A percentile compares a stretch with the other conserved stretches of the same genome.
Conservation (phyloP, 2,329 filamentous ascomycete genomes). For the Chrysoporthe cubensis region DNA sequence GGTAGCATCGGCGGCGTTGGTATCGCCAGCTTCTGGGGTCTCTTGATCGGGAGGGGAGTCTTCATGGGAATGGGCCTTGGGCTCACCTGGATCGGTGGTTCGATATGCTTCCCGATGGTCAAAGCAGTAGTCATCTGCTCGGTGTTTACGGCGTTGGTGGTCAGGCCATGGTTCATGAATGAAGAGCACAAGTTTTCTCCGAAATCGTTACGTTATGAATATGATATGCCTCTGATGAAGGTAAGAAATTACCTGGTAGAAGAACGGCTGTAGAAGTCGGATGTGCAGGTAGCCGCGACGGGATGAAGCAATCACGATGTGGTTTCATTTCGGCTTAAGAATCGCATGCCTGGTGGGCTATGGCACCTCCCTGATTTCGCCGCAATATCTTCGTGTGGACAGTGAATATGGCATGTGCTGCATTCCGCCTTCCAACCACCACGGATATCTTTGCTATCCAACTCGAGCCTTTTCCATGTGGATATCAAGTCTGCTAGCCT, state of each 20-base stretch:
- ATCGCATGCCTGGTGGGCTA: not conserved
- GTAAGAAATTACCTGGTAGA: not conserved
- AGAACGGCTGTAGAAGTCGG: not conserved
- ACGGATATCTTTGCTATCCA: not conserved
- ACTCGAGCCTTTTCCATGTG: not conserved
- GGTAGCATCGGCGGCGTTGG: slow-evolving; percentile 4
- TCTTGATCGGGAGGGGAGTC: not conserved
- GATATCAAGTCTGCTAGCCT: not conserved
- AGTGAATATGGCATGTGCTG: not conserved
- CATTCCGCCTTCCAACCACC: not conserved
- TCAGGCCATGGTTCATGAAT: slow-evolving; percentile 7
- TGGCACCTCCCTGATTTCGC: not conserved
- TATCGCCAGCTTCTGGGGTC: slow-evolving; percentile 19
- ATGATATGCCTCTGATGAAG: not conserved
- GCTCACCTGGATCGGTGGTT: slow-evolving; percentile 6
- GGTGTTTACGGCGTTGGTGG: slow-evolving; percentile 20
- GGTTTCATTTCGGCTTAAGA: not conserved
- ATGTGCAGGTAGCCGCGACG: not conserved
- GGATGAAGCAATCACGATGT: not conserved
- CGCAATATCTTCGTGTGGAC: not conserved
- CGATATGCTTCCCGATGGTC: slow-evolving; percentile 3
- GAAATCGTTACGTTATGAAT: not conserved
- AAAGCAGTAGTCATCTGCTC: slow-evolving; percentile 11
- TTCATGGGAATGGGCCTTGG: slow-evolving; percentile 5
- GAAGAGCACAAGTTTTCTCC: not conserved